Conservation (phyloP, 148 eudicot species). For the Pharnaceum exiguum region DNA sequence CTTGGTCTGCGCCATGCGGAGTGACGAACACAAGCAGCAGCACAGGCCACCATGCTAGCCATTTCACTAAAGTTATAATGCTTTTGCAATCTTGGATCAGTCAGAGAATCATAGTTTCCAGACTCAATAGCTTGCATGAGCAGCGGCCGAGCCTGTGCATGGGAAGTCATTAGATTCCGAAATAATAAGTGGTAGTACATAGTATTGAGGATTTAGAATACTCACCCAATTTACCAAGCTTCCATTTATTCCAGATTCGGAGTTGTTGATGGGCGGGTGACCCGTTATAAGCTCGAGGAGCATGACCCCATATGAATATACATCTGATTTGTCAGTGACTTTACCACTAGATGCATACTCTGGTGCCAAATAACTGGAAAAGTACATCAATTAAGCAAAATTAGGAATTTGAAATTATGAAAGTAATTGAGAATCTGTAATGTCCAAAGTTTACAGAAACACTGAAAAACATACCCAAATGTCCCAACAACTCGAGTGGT, state of each 20-base stretch:
- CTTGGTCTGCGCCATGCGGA: constrained; percentile 51
- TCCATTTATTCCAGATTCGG: constrained; percentile 23
- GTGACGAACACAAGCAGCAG: constrained; percentile 55
- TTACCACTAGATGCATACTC: constrained; percentile 52
- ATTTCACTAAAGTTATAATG: constrained; percentile 38
- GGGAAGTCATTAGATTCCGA: too few relatives aligned
- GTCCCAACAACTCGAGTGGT: constrained; percentile 55
- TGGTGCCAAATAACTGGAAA: constrained; percentile 38
- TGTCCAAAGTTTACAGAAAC: background rate
- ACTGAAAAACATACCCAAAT: constrained; percentile 37
- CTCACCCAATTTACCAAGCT: constrained; percentile 47
- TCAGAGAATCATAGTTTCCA: constrained; percentile 26
- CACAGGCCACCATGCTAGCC: constrained; percentile 50
- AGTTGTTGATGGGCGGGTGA: constrained; percentile 29
- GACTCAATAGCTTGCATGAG: constrained; percentile 41
- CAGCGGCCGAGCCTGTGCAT: constrained; percentile 43
- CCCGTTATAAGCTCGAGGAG: constrained; percentile 53
- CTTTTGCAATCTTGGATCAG: constrained; percentile 34
- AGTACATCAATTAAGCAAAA: background rate
- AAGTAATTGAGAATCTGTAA: background rate
- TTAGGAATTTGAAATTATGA: too few relatives aligned
- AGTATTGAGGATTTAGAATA: background rate
- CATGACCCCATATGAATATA: constrained; percentile 51
- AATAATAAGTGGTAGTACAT: too few relatives aligned
- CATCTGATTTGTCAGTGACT: constrained; percentile 43